These are phyloP conservation scores for Dalbergia oliveri DNA, from an alignment of 306 rosid species.

Conservation along the genomic window DNA sequence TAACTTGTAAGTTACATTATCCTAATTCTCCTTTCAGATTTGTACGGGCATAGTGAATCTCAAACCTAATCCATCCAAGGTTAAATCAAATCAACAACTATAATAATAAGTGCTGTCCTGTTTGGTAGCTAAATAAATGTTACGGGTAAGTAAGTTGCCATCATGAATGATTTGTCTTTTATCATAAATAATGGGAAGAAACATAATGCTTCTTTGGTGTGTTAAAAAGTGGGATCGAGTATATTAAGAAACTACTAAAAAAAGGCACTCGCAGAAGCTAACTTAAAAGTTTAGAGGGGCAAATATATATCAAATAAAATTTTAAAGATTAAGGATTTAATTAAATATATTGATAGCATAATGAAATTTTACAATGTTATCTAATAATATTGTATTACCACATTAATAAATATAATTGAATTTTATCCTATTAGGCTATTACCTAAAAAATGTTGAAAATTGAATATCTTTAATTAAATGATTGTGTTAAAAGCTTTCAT, in stretches of 20 bases:
- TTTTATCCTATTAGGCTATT: no score
- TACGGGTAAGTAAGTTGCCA: neutral
- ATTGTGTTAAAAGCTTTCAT: no score
- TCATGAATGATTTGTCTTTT: conserved; percentile 27
- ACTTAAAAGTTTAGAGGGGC: no score
- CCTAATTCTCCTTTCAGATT: neutral
- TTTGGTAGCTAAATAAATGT: conserved; percentile 11
- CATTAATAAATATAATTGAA: no score
- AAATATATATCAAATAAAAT: no score
- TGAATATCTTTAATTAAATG: no score
- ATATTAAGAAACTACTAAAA: neutral
- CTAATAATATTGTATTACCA: no score
- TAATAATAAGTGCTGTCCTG: conserved; percentile 22
- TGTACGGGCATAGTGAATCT: neutral
- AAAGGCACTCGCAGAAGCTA: no score
- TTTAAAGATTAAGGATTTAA: no score
- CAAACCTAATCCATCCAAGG: neutral
- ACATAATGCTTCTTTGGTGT: conserved; percentile 11
- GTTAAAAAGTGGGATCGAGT: conserved; percentile 2
- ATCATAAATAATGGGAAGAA: conserved; percentile 14
- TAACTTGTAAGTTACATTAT: neutral
- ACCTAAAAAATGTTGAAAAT: no score
- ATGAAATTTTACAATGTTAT: no score
- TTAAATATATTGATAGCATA: no score
- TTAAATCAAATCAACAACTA: neutral